These are phyloP conservation scores for Butyriboletus loyo DNA, from an alignment of 768 basidiomycete species.

Conservation along the genomic window DNA sequence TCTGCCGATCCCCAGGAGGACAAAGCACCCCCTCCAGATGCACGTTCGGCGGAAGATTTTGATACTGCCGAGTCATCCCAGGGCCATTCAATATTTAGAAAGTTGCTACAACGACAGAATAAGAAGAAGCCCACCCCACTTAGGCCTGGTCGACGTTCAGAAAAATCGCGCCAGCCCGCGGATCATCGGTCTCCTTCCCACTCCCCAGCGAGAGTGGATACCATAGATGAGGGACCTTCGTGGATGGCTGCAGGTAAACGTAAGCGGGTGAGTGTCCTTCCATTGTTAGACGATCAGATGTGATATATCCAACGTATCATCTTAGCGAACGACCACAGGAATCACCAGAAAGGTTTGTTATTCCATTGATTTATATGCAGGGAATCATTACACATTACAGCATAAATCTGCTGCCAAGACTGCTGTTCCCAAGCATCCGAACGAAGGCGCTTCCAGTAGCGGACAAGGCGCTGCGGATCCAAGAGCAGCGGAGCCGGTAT, in stretches of 20 bases:
- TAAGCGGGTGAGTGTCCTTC: neutral
- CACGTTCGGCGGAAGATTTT: neutral
- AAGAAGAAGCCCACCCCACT: neutral
- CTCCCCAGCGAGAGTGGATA: neutral
- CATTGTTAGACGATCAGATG: neutral
- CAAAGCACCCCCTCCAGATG: neutral
- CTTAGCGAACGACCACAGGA: neutral
- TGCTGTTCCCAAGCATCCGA: neutral
- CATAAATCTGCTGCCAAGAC: neutral
- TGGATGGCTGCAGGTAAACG: neutral
- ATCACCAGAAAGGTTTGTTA: neutral
- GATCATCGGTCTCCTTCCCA: neutral
- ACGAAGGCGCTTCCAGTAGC: accelerated
- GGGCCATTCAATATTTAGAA: neutral
- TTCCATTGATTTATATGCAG: neutral
- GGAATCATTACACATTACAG: neutral
- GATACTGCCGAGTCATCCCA: too few species aligned
- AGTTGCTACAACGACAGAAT: neutral
- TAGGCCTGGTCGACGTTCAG: too few species aligned
- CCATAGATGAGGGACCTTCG: neutral
- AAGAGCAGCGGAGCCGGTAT: neutral
- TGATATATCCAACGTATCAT: neutral
- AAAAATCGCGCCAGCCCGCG: neutral
- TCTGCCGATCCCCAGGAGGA: neutral
- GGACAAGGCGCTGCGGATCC: neutral